phyloP scores from a whole-genome alignment of 1,139 yeast genomes.

The Entelexis sorbosivorans region DNA sequence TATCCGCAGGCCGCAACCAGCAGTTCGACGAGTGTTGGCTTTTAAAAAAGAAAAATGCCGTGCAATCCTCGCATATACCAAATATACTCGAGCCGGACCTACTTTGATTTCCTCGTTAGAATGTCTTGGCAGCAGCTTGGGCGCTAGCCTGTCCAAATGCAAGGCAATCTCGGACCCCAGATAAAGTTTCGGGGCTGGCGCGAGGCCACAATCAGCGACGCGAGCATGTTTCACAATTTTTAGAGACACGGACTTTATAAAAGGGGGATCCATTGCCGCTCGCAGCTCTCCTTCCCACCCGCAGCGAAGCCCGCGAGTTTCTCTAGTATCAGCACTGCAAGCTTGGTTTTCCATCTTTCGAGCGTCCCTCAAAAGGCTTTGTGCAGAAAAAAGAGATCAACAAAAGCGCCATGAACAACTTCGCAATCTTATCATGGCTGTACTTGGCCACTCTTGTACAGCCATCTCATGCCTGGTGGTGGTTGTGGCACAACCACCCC shows the following conservation, averaged over 20 bases:
- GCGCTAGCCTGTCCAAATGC: no score
- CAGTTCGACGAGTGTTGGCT: no score
- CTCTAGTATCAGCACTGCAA: not conserved
- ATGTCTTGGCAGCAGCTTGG: no score
- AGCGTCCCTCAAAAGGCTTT: not conserved
- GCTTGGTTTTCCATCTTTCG: not conserved
- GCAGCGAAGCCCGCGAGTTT: not conserved
- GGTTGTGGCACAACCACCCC: constrained; percentile 14
- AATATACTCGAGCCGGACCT: no score
- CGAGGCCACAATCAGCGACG: not conserved
- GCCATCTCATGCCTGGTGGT: constrained; percentile 23
- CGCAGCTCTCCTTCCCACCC: not conserved
- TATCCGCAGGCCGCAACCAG: no score
- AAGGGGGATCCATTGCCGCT: not conserved
- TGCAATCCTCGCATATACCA: no score
- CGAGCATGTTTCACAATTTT: not conserved
- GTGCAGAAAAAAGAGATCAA: not conserved
- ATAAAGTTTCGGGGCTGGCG: constrained; percentile 1
- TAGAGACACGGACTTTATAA: not conserved
- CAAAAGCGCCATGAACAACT: constrained; percentile 5
- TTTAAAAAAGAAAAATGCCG: no score
- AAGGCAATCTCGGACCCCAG: not conserved
- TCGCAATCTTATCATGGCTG: constrained; percentile 14
- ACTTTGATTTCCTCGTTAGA: no score
- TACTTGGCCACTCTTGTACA: constrained; percentile 15